Evolutionary conservation across 805 yeast species (phyloP), one percentile per base, ranked within the genome.

Genomic region (Candida yuanshanica): DNA sequence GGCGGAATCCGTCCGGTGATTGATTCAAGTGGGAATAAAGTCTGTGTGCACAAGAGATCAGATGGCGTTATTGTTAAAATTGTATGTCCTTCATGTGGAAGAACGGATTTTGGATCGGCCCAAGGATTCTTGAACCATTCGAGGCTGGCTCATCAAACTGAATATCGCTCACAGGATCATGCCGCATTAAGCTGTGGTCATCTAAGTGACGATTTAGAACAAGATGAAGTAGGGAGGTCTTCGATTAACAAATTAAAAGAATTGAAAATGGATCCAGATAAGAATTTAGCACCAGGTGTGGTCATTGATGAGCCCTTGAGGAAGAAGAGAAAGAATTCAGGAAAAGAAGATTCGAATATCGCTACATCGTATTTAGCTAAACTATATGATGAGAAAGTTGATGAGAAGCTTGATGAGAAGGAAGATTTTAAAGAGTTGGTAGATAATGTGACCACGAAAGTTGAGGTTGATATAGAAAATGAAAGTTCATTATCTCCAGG

Each of bases 51-150:
- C 52, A 67, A 79, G 46, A 59, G 88, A 45, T 75, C 81, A 5
- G 93, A 85, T 57, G 90, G 90, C 2, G 68, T 81, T 1, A 62
- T 82, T 17, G 88, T 85, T 2, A 69, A 79, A 37, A 67, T 85
- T 27, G 78, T 77, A 8, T 85, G 95, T 57, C 75, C 79, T 2
- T 74, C 70, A 38, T 85, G 95, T 60, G 72, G 68, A 10, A 60
- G 90, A 39, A 70, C 78, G 33, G 84, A 83, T 46, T 85, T 85
- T 54, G 79, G 86, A 8, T 76, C 84, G 12, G 86, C 89, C 0
- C 93, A 85, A 55, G 93, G 93, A 13, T 83, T 85, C 50, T 69
- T 83, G 27, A 85, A 83, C 57, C 95, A 85, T 58, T 75, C 83
- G 40, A 68, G 93, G 44, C 71, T 82, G 20, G 83, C 89, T 8